Percentiles rank a stretch among this genome's conserved stretches.
These are phyloP conservation scores for Hanseniaspora gamundiae DNA, from an alignment of 1,139 yeast genomes.

Conservation along the genomic window DNA sequence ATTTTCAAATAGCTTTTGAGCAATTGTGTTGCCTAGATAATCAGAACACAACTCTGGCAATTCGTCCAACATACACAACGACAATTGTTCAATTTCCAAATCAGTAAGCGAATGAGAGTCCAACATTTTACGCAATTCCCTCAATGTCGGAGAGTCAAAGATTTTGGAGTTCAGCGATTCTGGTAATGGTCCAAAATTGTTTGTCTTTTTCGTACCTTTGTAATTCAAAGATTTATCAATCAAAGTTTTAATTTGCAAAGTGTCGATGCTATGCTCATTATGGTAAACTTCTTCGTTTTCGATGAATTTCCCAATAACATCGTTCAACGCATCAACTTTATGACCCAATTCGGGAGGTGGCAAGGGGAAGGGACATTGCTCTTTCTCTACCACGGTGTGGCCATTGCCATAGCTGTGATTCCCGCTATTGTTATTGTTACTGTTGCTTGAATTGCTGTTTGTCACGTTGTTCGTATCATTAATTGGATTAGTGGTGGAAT, in stretches of 20 bases:
- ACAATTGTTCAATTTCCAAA: constrained; percentile 67
- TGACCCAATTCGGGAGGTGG: constrained; percentile 22
- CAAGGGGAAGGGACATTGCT: constrained; percentile 23
- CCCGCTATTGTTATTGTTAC: constrained; percentile 12
- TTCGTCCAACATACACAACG: constrained; percentile 77
- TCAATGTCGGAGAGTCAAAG: constrained; percentile 77
- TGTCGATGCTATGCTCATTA: constrained; percentile 9
- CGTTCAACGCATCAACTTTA: constrained; percentile 12
- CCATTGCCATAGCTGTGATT: constrained; percentile 9
- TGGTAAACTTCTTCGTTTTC: constrained; percentile 3
- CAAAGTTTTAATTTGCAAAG: constrained; percentile 22
- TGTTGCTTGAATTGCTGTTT: too few species aligned
- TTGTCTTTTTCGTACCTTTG: constrained; percentile 26
- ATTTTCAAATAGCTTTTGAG: constrained; percentile 73
- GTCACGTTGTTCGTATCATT: constrained; percentile 5
- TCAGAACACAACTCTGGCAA: constrained; percentile 87
- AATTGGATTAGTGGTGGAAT: constrained; percentile 7
- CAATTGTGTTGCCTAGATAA: constrained; percentile 90
- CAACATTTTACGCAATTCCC: constrained; percentile 44
- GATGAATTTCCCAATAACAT: constrained; percentile 21
- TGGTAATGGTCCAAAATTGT: constrained; percentile 58
- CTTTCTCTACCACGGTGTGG: constrained; percentile 19
- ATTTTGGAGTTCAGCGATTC: constrained; percentile 45
- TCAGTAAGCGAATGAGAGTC: constrained; percentile 30
- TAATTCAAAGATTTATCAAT: constrained; percentile 29